phyloP scores from a whole-genome alignment of 1,284 basidiomycete species.

The Moniliophthora roreri region DNA sequence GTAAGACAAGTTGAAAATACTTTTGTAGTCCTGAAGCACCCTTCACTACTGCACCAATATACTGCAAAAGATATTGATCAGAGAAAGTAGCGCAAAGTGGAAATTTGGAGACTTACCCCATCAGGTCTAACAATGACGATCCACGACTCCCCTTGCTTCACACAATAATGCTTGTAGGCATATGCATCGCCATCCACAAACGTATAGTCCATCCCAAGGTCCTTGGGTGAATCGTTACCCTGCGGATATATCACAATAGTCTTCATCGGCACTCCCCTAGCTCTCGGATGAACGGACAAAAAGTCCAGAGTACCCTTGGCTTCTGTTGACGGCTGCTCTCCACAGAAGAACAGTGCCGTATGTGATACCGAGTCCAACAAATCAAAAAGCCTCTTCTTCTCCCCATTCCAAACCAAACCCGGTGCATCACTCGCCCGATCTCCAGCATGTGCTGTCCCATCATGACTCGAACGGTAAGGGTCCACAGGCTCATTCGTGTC shows the following conservation, averaged over 20 bases:
- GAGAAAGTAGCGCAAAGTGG: too few species aligned
- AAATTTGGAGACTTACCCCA: neutral
- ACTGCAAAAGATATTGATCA: neutral
- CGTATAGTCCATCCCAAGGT: neutral
- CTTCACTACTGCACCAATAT: constrained; percentile 29
- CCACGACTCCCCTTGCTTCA: neutral
- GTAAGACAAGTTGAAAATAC: too few species aligned
- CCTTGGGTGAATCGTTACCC: neutral
- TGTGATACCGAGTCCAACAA: constrained; percentile 11
- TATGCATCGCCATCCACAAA: constrained; percentile 9
- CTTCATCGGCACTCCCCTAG: neutral
- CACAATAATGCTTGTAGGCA: constrained; percentile 4
- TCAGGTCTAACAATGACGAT: constrained; percentile 11
- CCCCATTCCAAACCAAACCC: constrained; percentile 13
- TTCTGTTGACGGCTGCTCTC: neutral
- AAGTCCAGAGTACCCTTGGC: neutral
- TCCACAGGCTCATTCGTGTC: constrained; percentile 11
- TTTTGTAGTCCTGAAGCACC: constrained; percentile 22
- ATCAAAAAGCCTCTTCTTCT: constrained; percentile 12
- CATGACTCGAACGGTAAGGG: constrained; percentile 18
- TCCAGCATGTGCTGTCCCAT: constrained; percentile 22
- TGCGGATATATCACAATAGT: neutral
- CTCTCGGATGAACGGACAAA: neutral
- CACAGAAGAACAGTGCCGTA: constrained; percentile 13
- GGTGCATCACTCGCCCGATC: constrained; percentile 34